These are phyloP conservation scores for Herpetomonas samuelpessoai DNA, from an alignment of 208 protist genomes.

Conservation along the genomic window DNA sequence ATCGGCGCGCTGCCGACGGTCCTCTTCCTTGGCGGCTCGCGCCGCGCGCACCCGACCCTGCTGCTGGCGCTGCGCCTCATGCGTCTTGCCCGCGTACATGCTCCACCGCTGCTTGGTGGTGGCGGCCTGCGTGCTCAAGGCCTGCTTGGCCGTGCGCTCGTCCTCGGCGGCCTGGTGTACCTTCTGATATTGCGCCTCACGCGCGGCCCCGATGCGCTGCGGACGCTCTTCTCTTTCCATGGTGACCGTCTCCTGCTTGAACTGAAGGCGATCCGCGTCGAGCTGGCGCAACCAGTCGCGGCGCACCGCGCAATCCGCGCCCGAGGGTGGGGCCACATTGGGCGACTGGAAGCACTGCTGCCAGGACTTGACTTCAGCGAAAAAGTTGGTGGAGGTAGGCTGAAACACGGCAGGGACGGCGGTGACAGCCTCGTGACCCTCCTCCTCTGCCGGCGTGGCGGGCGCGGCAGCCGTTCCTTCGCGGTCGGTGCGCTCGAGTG, in stretches of 20 bases:
- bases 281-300: constrained; percentile 39
- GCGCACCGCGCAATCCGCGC: constrained; percentile 20
- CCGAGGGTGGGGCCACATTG: constrained; percentile 22
- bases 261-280: constrained; percentile 14
- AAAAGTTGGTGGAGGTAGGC: constrained; percentile 36
- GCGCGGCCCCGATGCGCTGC: constrained; percentile 20
- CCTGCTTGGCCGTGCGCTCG: constrained; percentile 20
- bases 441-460: constrained; percentile 13
- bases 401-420: too few species aligned
- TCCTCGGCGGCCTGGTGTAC: constrained; percentile 18
- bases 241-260: constrained; percentile 28
- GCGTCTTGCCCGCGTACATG: constrained; percentile 14
- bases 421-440: too few species aligned
- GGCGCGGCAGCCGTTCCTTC: neutral
- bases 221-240: constrained; percentile 22
- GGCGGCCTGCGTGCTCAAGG: constrained; percentile 9
- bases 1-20: constrained; percentile 16
- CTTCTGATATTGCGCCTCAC: constrained; percentile 21
- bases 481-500: neutral
- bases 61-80: constrained; percentile 26
- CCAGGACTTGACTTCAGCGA: constrained; percentile 43
- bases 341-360: constrained; percentile 27
- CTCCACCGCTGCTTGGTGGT: constrained; percentile 21
- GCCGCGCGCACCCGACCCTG: constrained; percentile 9
- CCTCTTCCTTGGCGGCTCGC: constrained; percentile 15